Evolutionary conservation across 2,329 filamentous ascomycete species (phyloP), one percentile per base, ranked within the genome.

Genomic region (Stagonosporopsis chrysanthemi): DNA sequence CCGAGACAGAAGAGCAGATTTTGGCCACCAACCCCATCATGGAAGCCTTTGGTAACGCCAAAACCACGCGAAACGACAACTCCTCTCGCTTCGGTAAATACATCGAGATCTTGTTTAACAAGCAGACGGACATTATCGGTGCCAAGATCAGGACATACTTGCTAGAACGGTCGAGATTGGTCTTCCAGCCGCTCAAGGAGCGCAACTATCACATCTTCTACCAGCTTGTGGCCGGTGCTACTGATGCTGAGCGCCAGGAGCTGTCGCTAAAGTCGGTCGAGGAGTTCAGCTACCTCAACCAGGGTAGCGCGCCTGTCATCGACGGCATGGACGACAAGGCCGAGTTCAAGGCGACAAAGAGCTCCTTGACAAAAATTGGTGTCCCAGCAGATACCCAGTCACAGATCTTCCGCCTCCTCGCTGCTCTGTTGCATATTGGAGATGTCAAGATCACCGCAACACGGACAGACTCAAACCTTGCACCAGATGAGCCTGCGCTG

Each of bases 171-270:
- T 98, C 95, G 61, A 89, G 95, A 80, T 83, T 99, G 70, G 95
- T 98, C 17, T 99, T 98, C 78, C 95, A 99, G 75, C 95, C 95
- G 39, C 82, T 97, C 63, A 98, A 97, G 80, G 95, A 99, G 81
- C 87, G 95, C 66, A 99, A 99, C 77, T 99, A 99, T 80, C 95
- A 99, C 78, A 94, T 99, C 70, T 99, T 99, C 81, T 99, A 99
- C 78, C 95, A 99, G 78, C 85, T 99, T 48, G 88, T 97, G 42
- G 92, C 93, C 46, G 95, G 96, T 74, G 90, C 93, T n/a, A 88
- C 91, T 2, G 91, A 96, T 29, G 83, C 86, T 62, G 89, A 97
- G 78, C 88, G 88, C 46, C 85, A 94, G 73, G 89, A 94, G 66
- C 84, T 97, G 57, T 86, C 88, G 40, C 81, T 99, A 60, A 80